phyloP scores from a whole-genome alignment of 2,329 filamentous ascomycete genomes.

The Calonectria honghensis region DNA sequence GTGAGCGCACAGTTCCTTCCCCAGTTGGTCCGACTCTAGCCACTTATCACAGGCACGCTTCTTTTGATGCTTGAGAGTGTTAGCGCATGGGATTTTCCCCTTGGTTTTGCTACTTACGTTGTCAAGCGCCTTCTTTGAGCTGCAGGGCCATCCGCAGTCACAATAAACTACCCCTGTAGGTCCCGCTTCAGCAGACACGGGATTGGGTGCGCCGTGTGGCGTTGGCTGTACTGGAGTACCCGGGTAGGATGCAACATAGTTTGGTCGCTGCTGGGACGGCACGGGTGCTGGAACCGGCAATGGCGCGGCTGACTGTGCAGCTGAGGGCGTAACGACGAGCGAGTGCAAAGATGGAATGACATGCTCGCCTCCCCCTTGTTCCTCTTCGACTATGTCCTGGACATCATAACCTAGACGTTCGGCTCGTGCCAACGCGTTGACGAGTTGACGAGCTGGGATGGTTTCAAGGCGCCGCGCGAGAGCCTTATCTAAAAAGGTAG shows the following conservation, averaged over 20 bases:
- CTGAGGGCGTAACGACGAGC: conserved; percentile 34
- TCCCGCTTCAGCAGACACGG: not conserved
- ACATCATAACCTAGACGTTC: conserved; percentile 75
- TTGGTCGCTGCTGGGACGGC: conserved; percentile 12
- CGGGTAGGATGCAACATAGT: conserved; percentile 30
- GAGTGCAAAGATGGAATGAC: conserved; percentile 60
- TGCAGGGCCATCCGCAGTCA: conserved; percentile 61
- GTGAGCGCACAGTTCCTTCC: conserved; percentile 63
- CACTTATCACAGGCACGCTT: conserved; percentile 54
- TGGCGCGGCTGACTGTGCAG: not conserved
- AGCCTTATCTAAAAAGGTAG: conserved; percentile 71
- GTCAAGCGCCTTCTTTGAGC: conserved; percentile 54
- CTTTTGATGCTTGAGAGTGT: conserved; percentile 54
- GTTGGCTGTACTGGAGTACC: conserved; percentile 25
- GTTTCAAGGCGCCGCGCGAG: conserved; percentile 71
- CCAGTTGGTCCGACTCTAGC: conserved; percentile 40
- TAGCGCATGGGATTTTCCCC: conserved; percentile 25
- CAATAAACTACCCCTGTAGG: conserved; percentile 54
- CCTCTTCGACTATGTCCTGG: conserved; percentile 68
- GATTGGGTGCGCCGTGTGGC: not conserved
- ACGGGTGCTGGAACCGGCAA: conserved; percentile 28
- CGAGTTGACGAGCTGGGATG: conserved; percentile 72
- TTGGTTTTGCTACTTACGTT: conserved; percentile 55
- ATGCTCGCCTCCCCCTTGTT: conserved; percentile 56
- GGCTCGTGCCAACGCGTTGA: conserved; percentile 74